Base-by-base conservation (phyloP, 1,284 basidiomycete species). In the Boletellus deceptivus region DNA sequence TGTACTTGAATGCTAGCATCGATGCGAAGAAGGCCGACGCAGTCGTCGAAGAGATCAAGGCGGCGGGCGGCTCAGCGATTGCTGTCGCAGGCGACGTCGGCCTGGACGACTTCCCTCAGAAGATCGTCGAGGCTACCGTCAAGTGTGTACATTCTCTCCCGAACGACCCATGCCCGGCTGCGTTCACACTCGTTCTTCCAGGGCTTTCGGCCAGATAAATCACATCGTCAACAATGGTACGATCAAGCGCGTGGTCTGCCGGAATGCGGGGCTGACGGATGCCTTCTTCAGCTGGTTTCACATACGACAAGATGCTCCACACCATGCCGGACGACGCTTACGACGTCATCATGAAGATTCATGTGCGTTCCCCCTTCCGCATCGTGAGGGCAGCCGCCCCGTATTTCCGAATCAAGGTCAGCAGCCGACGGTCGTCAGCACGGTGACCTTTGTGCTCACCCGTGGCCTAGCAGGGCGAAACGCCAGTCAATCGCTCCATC, bases 231-330 rank as follows among this genome's bases (percentile, higher is more conserved):
- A 91, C 73, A 93, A 93, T 58, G 86, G 82, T 81, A 31, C n/a
- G 70, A 63, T 14, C 6, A n/a, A 33, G 7, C 9, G 36, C 40
- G 6, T 45, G 7, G 8, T 16, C 24, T 29, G 9, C 6, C 1
- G 29, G 9, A 8, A 16, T 33, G 33, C 5, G 5, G 25, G 3
- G n/a, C 3, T 8, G 17, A 20, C 41, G 41, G 53, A 48, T 27
- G 18, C 43, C 25, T 33, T 47, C 25, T 33, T 47, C 53, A 84
- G 84, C 90, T 49, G 91, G 91, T 39, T 93, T 93, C 74, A 93
- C 91, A 2, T 89, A 80, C 60, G 91, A 93, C 77, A 84, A 83
- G 70, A 93, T 93, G 91, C 73, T 91, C 38, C 91, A 93, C 72
- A 91, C 89, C 4, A 91, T 86, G 59, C 83, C 86, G 8, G 91